Evolutionary conservation across 2,329 filamentous ascomycete genomes (phyloP), one percentile per base, ranked within the genome.

Genomic region (Fusarium kyushuense): DNA sequence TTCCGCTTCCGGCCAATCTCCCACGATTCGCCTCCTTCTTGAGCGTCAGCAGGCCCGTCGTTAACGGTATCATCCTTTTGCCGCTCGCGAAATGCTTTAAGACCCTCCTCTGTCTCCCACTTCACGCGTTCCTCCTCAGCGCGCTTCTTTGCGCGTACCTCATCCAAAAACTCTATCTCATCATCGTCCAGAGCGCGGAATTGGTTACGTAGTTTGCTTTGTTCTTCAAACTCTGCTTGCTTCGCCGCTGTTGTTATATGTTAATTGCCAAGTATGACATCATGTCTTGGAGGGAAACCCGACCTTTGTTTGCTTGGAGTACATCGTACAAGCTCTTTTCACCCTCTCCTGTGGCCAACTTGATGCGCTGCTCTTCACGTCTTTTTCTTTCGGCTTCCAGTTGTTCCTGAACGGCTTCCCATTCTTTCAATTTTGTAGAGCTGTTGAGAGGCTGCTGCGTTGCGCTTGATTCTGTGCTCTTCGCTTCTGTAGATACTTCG

Each of bases 301-400:
- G 58, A 91, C 89, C 90, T 87, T 94, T 95, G 79, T 96, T 96
- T 42, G 90, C 92, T 79, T 95, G 90, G 52, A 96, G 79, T 3
- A 92, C 84, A 42, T 94, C 92, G 76, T 86, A 96, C 29, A 96
- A 82, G 52, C 85, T 89, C 78, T 86, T 89, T 70, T 90, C 71
- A 7, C 67, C 86, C 33, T 77, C 76, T 46, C 78, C 79, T 21
- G 79, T 76, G 3, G 80, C 81, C 35, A 78, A 78, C 64, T 77
- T 75, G 16, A 80, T 78, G 58, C 83, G 80, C 62, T 84, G 79
- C 56, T 87, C 84, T 30, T 86, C 84, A 61, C 87, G 84, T 59
- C 81, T 80, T 65, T 79, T 80, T 38, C 88, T 83, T 65, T 89
- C 86, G 13, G 84, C 84, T 19, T 91, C 89, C 19, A 94, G 83